Percentiles rank a stretch among this genome's conserved stretches.
Evolutionary conservation across 2,329 filamentous ascomycete genomes (phyloP).

Genomic region (Aspergillus viridinutans): DNA sequence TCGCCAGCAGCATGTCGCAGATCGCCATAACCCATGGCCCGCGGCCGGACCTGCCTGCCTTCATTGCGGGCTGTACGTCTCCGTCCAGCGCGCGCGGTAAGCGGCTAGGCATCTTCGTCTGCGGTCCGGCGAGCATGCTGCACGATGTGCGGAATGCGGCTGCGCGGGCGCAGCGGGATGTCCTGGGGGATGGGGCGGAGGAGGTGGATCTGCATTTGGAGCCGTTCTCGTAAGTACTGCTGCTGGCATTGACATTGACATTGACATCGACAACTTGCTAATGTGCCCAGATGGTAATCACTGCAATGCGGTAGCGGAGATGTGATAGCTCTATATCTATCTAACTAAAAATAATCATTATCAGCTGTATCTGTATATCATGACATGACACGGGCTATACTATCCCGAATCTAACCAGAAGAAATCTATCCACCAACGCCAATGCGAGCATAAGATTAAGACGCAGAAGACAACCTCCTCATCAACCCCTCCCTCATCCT

Average conservation of each 20-base stretch:
- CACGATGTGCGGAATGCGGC: slow-evolving; percentile 47
- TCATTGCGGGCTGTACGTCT: slow-evolving; percentile 11
- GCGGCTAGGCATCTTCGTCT: slow-evolving; percentile 34
- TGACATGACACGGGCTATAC: too few species aligned
- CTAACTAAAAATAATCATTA: background rate
- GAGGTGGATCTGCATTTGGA: slow-evolving; percentile 48
- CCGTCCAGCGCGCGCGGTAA: slow-evolving; percentile 9
- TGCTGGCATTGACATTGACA: too few species aligned
- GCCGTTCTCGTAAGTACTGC: slow-evolving; percentile 43
- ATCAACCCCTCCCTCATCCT: slow-evolving; percentile 66
- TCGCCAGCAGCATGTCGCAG: background rate
- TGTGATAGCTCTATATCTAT: background rate
- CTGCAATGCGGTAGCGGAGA: too few species aligned
- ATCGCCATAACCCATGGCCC: background rate
- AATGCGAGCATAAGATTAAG: too few species aligned
- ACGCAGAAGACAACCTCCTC: slow-evolving; percentile 51
- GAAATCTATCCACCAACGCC: background rate
- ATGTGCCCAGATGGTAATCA: background rate
- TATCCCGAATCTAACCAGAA: too few species aligned
- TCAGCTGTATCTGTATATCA: background rate
- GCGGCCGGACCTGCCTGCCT: slow-evolving; percentile 31
- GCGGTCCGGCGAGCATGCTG: slow-evolving; percentile 45
- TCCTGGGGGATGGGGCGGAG: slow-evolving; percentile 26
- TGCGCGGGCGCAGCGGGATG: slow-evolving; percentile 38
- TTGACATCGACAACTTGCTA: too few species aligned